Conservation (phyloP, 768 basidiomycete species). For the Hemileccinum impolitum region DNA sequence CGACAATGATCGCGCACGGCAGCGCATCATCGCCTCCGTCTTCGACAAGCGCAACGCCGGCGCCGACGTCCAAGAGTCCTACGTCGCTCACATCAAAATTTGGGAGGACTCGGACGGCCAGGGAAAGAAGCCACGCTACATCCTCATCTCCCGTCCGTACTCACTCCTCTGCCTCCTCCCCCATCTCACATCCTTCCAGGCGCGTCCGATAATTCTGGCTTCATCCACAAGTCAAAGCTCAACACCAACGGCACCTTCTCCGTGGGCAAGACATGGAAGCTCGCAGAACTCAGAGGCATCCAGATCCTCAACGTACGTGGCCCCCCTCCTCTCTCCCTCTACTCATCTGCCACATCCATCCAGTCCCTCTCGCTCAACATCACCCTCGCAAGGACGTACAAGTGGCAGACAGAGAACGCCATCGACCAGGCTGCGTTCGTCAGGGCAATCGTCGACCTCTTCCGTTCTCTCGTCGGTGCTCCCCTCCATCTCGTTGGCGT, state of each 20-base stretch:
- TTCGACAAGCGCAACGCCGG: conserved; percentile 70
- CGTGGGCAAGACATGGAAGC: conserved; percentile 94
- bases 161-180: neutral
- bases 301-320: conserved; percentile 72
- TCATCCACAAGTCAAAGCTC: conserved; percentile 94
- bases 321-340: conserved; percentile 12
- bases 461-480: conserved; percentile 45
- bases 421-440: conserved; percentile 75
- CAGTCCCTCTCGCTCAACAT: conserved; percentile 72
- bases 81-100: conserved; percentile 88
- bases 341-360: conserved; percentile 8
- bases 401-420: conserved; percentile 80
- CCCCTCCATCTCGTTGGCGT: conserved; percentile 61
- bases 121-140: conserved; percentile 82
- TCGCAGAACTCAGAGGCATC: conserved; percentile 76
- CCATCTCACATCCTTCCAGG: conserved; percentile 37
- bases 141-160: conserved; percentile 85
- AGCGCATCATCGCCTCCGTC: conserved; percentile 78
- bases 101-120: conserved; percentile 85
- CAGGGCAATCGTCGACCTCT: conserved; percentile 59
- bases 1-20: conserved; percentile 49
- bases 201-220: conserved; percentile 57
- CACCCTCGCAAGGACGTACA: conserved; percentile 85
- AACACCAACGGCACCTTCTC: conserved; percentile 95
- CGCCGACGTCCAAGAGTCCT: conserved; percentile 68